Conservation (phyloP, 1,139 yeast species). For the Magnusiomyces paraingens region DNA sequence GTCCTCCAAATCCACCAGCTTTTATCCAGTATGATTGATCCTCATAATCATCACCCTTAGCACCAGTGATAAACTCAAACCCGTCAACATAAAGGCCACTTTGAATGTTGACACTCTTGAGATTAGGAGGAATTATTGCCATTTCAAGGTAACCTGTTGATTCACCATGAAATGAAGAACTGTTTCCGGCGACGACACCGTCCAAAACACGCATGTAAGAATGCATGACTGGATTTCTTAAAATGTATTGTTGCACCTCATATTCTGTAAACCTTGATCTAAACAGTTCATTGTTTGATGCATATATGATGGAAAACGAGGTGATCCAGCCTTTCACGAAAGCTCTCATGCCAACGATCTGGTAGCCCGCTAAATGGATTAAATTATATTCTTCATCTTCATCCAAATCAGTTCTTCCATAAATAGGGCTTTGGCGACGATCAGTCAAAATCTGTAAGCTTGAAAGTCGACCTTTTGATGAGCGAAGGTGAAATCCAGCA, state of each 20-base stretch:
- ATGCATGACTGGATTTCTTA: too few relatives aligned
- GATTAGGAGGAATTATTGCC: slow-evolving; percentile 15
- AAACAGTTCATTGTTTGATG: not conserved
- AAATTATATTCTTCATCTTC: slow-evolving; percentile 66
- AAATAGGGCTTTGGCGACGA: slow-evolving; percentile 34
- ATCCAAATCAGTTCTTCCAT: slow-evolving; percentile 46
- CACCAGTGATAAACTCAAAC: slow-evolving; percentile 34
- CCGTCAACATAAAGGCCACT: slow-evolving; percentile 81
- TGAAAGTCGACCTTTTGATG: slow-evolving; percentile 90
- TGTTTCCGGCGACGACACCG: too few relatives aligned
- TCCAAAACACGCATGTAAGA: too few relatives aligned
- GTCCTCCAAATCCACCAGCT: slow-evolving; percentile 57
- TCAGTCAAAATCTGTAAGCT: slow-evolving; percentile 54
- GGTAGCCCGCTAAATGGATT: slow-evolving; percentile 49
- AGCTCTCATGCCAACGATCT: not conserved
- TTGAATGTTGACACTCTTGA: slow-evolving; percentile 51
- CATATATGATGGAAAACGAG: slow-evolving; percentile 3
- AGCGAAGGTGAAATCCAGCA: slow-evolving; percentile 53
- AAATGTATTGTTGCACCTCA: too few relatives aligned
- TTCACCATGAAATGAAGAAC: too few relatives aligned
- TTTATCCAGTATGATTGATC: slow-evolving; percentile 21
- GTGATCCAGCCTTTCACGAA: not conserved
- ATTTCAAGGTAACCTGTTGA: too few relatives aligned
- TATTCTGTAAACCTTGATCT: too few relatives aligned
- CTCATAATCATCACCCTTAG: slow-evolving; percentile 17